phyloP scores from a whole-genome alignment of 768 basidiomycete genomes.

The Rubroboletus satanas region DNA sequence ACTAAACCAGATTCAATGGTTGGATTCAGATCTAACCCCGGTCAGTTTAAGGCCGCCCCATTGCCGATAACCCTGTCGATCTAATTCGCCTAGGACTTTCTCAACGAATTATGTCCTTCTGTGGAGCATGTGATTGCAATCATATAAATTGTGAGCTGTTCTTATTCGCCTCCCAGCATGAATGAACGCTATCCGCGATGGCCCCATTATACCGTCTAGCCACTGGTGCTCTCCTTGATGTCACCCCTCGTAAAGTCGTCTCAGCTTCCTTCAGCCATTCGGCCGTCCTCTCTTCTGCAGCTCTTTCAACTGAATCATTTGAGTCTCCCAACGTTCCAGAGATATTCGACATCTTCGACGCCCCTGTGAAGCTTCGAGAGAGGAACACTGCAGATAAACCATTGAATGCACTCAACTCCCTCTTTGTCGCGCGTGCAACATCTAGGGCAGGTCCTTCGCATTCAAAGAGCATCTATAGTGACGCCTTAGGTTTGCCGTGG shows the following conservation, averaged over 20 bases:
- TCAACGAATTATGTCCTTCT: neutral
- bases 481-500: constrained; percentile 16
- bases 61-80: constrained; percentile 13
- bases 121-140: neutral
- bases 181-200: constrained; percentile 10
- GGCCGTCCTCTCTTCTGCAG: constrained; percentile 6
- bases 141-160: constrained; percentile 18
- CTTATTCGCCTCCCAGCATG: neutral
- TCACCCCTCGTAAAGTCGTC: constrained; percentile 5
- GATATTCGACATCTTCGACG: constrained; percentile 54
- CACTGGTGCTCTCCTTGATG: constrained; percentile 3
- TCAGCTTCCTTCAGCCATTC: constrained; percentile 16
- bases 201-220: constrained; percentile 9
- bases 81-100: neutral
- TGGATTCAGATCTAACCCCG: neutral
- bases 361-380: constrained; percentile 39
- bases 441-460: constrained; percentile 7
- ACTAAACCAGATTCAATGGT: neutral
- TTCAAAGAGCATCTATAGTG: constrained; percentile 2
- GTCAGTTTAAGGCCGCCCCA: constrained; percentile 19
- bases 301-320: neutral
- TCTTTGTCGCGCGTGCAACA: constrained; percentile 2
- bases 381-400: constrained; percentile 27
- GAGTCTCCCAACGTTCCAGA: constrained; percentile 22
- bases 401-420: constrained; percentile 3